Conservation (phyloP, 306 rosid genomes). For the Lupinus albus region DNA sequence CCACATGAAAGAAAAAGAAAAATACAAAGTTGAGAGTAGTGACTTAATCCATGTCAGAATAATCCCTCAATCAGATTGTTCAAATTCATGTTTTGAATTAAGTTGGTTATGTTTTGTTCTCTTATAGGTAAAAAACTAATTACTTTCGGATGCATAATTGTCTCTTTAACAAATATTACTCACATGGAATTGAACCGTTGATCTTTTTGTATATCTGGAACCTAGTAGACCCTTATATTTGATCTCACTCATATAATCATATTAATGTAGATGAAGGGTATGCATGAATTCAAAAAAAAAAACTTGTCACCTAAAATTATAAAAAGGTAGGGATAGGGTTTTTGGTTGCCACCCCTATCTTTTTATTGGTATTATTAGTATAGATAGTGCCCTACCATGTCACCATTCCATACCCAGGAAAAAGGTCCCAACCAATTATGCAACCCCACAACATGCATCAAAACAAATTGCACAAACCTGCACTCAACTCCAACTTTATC, state of each 20-base stretch:
- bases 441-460: slow-evolving; percentile 56
- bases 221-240: too few species aligned
- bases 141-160: too few species aligned
- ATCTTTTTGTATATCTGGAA: too few species aligned
- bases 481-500: slow-evolving; percentile 41
- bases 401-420: slow-evolving; percentile 63
- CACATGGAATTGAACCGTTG: too few species aligned
- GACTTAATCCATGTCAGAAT: slow-evolving; percentile 2
- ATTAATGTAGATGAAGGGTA: too few species aligned
- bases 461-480: slow-evolving; percentile 37
- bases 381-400: slow-evolving; percentile 61
- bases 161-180: too few species aligned
- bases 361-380: slow-evolving; percentile 32
- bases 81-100: too few species aligned
- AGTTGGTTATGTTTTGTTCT: too few species aligned
- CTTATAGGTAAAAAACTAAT: too few species aligned
- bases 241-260: too few species aligned
- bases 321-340: slow-evolving; percentile 29
- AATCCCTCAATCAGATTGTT: slow-evolving; percentile 1
- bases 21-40: neutral
- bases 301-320: slow-evolving; percentile 37
- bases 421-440: slow-evolving; percentile 42
- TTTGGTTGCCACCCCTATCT: slow-evolving; percentile 39
- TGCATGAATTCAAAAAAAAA: too few species aligned
- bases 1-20: slow-evolving; percentile 19